Conservation (phyloP, 768 basidiomycete species). For the Lactifluus rugatus region DNA sequence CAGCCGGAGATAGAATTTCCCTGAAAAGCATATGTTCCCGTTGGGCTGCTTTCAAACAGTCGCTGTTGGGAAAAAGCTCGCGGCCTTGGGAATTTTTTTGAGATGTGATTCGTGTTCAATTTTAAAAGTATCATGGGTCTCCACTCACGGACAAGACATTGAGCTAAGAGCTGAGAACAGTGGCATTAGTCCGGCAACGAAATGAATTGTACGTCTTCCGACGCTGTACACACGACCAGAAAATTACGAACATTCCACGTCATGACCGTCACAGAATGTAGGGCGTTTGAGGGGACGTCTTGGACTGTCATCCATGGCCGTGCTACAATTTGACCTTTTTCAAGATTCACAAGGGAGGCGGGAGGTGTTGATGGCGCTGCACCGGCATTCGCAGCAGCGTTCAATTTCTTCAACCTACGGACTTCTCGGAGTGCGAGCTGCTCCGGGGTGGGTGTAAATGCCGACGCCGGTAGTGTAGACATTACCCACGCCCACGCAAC, state of each 20-base stretch:
- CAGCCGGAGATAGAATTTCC: constrained; percentile 63
- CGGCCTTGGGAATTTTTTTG: constrained; percentile 41
- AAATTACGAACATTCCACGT: constrained; percentile 71
- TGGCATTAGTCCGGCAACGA: constrained; percentile 1
- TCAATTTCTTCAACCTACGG: constrained; percentile 35
- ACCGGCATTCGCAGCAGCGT: constrained; percentile 24
- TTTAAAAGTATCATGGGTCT: not conserved
- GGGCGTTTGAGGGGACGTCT: not conserved
- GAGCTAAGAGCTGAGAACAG: constrained; percentile 54
- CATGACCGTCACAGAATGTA: constrained; percentile 41
- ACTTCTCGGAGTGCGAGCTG: constrained; percentile 46
- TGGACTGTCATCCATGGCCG: constrained; percentile 32
- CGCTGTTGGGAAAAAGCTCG: constrained; percentile 74
- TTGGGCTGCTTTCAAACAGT: constrained; percentile 68
- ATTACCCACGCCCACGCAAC: not conserved
- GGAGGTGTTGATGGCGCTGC: not conserved
- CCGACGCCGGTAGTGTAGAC: constrained; percentile 5
- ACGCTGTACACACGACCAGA: not conserved
- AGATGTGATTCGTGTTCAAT: not conserved
- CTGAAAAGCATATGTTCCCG: constrained; percentile 66
- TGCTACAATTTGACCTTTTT: constrained; percentile 24
- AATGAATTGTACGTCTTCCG: too few species aligned
- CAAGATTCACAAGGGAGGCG: constrained; percentile 6
- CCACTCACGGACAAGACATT: constrained; percentile 67
- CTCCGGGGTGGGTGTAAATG: constrained; percentile 38